These are phyloP conservation scores for Priceomyces carsonii DNA, from an alignment of 805 yeast species.

Conservation along the genomic window DNA sequence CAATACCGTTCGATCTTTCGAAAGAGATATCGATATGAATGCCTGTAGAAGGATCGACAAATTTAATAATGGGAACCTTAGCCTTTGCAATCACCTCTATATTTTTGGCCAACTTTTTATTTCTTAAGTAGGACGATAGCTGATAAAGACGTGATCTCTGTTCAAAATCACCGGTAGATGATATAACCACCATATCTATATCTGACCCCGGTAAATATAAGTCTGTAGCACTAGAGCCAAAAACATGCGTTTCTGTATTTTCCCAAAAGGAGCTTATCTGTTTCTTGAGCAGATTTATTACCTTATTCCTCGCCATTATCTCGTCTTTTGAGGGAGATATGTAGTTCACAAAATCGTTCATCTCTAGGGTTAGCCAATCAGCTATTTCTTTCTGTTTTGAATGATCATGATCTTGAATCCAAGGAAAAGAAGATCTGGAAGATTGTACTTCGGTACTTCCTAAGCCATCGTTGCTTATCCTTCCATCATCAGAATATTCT, in stretches of 20 bases:
- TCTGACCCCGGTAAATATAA: conserved; percentile 93
- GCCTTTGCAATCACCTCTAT: conserved; percentile 89
- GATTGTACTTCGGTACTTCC: conserved; percentile 23
- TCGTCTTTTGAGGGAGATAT: conserved; percentile 83
- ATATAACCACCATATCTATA: conserved; percentile 86
- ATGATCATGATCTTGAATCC: conserved; percentile 80
- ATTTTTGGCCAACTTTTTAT: conserved; percentile 59
- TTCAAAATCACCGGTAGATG: conserved; percentile 59
- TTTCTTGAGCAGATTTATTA: conserved; percentile 59
- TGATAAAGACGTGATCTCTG: conserved; percentile 68
- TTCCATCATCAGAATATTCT: conserved; percentile 31
- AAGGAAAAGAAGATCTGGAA: conserved; percentile 53
- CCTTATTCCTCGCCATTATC: conserved; percentile 62
- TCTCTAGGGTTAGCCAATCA: conserved; percentile 85
- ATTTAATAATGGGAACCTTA: conserved; percentile 91
- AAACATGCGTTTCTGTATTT: conserved; percentile 76
- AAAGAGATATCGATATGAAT: conserved; percentile 89
- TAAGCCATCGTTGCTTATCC: conserved; percentile 36
- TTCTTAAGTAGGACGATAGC: conserved; percentile 68
- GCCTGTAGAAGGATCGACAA: conserved; percentile 68
- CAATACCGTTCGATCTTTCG: conserved; percentile 79
- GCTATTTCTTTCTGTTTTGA: conserved; percentile 74
- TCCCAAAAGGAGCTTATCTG: conserved; percentile 66
- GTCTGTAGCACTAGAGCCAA: conserved; percentile 95
- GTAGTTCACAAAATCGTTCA: conserved; percentile 79